Percentiles rank a stretch among this genome's conserved stretches.
phyloP scores from a whole-genome alignment of 768 basidiomycete species.

The Boletus rubroflammeus region DNA sequence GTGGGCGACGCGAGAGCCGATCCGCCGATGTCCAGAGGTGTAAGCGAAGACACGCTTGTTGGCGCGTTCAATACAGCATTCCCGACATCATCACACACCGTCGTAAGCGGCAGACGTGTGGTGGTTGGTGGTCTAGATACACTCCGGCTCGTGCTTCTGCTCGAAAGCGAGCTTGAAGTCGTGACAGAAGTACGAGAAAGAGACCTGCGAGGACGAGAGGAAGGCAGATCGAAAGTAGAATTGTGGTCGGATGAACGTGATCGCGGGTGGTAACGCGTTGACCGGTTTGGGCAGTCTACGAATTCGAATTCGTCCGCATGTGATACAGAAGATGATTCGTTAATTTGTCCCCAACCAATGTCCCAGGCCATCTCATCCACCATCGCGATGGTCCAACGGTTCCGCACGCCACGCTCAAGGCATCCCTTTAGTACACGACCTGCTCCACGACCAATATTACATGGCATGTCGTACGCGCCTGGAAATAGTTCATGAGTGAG shows the following conservation, averaged over 20 bases:
- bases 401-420: conserved; percentile 56
- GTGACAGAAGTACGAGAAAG: conserved; percentile 47
- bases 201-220: conserved; percentile 41
- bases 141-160: conserved; percentile 39
- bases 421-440: conserved; percentile 77
- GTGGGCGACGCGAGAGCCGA: conserved; percentile 20
- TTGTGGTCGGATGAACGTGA: conserved; percentile 30
- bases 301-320: conserved; percentile 30
- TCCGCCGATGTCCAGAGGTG: conserved; percentile 29
- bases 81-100: conserved; percentile 25
- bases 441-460: conserved; percentile 54
- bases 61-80: conserved; percentile 16
- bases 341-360: conserved; percentile 61
- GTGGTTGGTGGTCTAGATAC: conserved; percentile 37
- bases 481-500: conserved; percentile 9
- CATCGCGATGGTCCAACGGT: conserved; percentile 77
- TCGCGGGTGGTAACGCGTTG: conserved; percentile 19
- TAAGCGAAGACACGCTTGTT: conserved; percentile 15
- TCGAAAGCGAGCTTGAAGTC: conserved; percentile 38
- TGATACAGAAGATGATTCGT: conserved; percentile 32
- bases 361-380: conserved; percentile 82
- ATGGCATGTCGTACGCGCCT: conserved; percentile 65
- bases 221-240: conserved; percentile 11
- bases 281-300: conserved; percentile 16
- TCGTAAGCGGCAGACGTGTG: conserved; percentile 22